phyloP scores from a whole-genome alignment of 1,284 basidiomycete species.

The Grifola frondosa region DNA sequence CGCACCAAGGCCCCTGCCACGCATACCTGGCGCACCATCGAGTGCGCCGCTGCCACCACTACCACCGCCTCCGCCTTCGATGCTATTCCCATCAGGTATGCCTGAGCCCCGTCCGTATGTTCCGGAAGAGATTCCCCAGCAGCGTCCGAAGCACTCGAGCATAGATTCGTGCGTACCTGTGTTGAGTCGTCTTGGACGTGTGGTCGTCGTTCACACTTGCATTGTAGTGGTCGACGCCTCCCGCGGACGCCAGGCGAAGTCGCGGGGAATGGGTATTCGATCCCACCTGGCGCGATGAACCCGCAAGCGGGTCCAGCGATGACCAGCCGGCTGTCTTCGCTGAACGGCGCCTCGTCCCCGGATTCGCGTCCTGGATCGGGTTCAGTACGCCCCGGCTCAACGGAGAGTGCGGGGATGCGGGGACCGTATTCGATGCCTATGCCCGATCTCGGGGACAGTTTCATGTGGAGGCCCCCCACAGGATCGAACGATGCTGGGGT shows the following conservation, averaged over 20 bases:
- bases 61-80: slow-evolving; percentile 20
- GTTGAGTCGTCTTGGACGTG: neutral
- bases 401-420: slow-evolving; percentile 13
- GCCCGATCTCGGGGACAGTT: slow-evolving; percentile 20
- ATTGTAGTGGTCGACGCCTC: slow-evolving; percentile 16
- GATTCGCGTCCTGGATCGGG: slow-evolving; percentile 21
- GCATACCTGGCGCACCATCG: slow-evolving; percentile 25
- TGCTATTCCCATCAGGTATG: slow-evolving; percentile 17
- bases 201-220: neutral
- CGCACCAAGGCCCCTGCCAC: slow-evolving; percentile 30
- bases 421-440: slow-evolving; percentile 25
- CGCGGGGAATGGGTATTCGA: slow-evolving; percentile 6
- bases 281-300: slow-evolving; percentile 10
- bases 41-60: slow-evolving; percentile 25
- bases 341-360: slow-evolving; percentile 12
- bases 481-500: slow-evolving; percentile 14
- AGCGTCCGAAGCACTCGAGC: slow-evolving; percentile 22
- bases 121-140: slow-evolving; percentile 16
- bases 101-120: slow-evolving; percentile 28
- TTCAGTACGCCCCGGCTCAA: slow-evolving; percentile 18
- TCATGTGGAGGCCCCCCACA: slow-evolving; percentile 18
- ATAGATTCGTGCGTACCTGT: slow-evolving; percentile 26
- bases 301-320: slow-evolving; percentile 16
- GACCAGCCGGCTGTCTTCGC: slow-evolving; percentile 13
- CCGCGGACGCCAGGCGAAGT: slow-evolving; percentile 17